These are phyloP conservation scores for Trichoderma brevicompactum DNA, from an alignment of 2,329 filamentous ascomycete genomes.

Conservation along the genomic window DNA sequence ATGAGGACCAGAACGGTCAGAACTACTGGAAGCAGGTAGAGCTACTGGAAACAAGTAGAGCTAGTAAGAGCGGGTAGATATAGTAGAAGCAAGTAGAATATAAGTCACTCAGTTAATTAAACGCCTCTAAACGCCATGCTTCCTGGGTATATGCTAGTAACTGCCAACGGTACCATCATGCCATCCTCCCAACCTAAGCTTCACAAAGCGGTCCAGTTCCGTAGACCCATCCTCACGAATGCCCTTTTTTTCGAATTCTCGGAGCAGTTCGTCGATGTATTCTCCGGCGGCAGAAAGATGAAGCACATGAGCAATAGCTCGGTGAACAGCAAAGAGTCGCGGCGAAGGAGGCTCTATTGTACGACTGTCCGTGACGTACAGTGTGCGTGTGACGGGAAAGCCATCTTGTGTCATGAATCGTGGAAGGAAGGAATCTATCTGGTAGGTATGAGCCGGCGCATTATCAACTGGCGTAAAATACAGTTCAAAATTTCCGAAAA, in stretches of 20 bases:
- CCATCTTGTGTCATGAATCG: background rate
- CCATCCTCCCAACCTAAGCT: conserved; percentile 1
- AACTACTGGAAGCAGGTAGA: too few relatives aligned
- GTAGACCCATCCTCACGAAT: conserved; percentile 23
- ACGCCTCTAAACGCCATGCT: too few relatives aligned
- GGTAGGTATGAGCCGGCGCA: conserved; percentile 39
- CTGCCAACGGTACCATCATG: too few relatives aligned
- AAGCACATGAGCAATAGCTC: conserved; percentile 42
- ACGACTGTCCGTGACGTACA: conserved; percentile 35
- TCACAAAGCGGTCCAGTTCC: background rate
- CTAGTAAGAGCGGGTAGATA: too few relatives aligned
- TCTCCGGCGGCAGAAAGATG: conserved; percentile 39
- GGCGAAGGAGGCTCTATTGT: conserved; percentile 41
- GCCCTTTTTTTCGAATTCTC: conserved; percentile 6
- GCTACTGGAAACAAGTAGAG: too few relatives aligned
- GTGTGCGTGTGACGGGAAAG: conserved; percentile 39
- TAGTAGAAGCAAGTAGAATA: too few relatives aligned
- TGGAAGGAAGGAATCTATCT: conserved; percentile 32
- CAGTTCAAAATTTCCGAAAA: conserved; percentile 34
- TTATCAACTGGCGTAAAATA: conserved; percentile 32
- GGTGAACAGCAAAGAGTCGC: conserved; percentile 42
- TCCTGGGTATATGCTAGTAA: too few relatives aligned
- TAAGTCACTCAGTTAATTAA: too few relatives aligned
- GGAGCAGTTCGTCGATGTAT: conserved; percentile 41
- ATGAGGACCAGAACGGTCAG: too few relatives aligned